Base-by-base conservation (phyloP, 2,329 filamentous ascomycete species). In the Purpureocillium takamizusanense region DNA sequence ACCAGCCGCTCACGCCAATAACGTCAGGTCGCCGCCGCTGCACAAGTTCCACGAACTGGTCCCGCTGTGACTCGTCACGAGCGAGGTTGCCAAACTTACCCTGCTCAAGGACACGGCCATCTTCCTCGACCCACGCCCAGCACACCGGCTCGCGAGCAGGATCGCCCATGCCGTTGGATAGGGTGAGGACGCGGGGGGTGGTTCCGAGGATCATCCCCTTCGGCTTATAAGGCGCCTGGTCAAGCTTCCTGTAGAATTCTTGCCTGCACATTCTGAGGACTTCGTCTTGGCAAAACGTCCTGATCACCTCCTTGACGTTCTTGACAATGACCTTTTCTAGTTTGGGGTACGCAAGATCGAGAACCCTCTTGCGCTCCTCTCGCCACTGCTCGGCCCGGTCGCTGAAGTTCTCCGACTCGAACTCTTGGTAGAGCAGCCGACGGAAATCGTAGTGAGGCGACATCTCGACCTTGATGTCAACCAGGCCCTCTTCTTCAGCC, bases 321-420 rank as follows among this genome's bases (percentile, higher is more conserved):
- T 90, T 92, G 41, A 85, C 78, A 51, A 97, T 89, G 47, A 94
- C 69, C 50, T 74, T 80, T 51, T 94, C 84, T 32, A 98, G 70
- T 56, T 90, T 94, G 8, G 74, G 68, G 42, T 95, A 78, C 1
- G 89, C 88, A 39, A 81, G 58, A 49, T 95, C 86, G 36, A 98
- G 67, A 1, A 94, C 82, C 52, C 94, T 88, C 47, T 82, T 80
- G 28, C 92, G 83, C 51, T 95, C 79, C 35, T 81, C 76, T 49
- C 95, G 95, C 92, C 92, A 98, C 9, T 87, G 84, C 61, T 97
- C 90, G 3, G 92, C 92, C 33, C 92, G 75, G 54, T 95, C 89
- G 53, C 89, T 95, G 59, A 87, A 92, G 61, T 94, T 95, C 60
- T 98, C 92, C 1, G 89, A 95, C 45, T 86, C 82, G 45, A 98